phyloP scores from a whole-genome alignment of 306 rosid species.

The Alnus rubra region DNA sequence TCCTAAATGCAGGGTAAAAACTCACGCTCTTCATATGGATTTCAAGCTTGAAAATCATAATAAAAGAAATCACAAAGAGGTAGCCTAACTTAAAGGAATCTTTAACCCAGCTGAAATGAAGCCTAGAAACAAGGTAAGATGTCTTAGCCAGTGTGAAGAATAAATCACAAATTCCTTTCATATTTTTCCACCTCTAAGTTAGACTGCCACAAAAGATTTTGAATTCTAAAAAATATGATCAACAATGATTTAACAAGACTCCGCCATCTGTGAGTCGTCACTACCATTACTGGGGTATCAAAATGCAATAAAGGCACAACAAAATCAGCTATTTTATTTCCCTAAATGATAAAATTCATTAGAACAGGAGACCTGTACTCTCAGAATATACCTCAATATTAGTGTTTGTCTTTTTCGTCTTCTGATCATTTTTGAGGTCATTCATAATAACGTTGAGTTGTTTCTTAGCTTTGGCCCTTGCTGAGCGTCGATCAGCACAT shows the following conservation, averaged over 20 bases:
- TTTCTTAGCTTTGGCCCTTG: slow-evolving; percentile 73
- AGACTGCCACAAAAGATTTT: background rate
- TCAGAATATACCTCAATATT: slow-evolving; percentile 44
- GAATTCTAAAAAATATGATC: background rate
- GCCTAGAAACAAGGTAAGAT: background rate
- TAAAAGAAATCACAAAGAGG: background rate
- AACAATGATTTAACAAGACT: background rate
- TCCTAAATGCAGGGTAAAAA: background rate
- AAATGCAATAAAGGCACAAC: background rate
- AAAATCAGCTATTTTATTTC: background rate
- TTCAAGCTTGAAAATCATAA: background rate
- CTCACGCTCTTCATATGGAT: background rate
- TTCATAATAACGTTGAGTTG: slow-evolving; percentile 62
- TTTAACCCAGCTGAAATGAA: background rate
- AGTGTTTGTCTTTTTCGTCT: slow-evolving; percentile 20
- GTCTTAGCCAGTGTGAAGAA: background rate
- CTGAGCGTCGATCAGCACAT: slow-evolving; percentile 67
- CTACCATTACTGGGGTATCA: background rate
- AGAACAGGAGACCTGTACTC: slow-evolving; percentile 9
- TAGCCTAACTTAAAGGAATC: background rate
- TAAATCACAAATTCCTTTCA: background rate
- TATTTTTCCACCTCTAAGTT: background rate
- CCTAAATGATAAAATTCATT: background rate
- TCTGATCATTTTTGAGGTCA: slow-evolving; percentile 37
- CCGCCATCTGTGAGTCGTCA: background rate